Evolutionary conservation across 2,329 filamentous ascomycete species (phyloP), one percentile per base, ranked within the genome.

Genomic region (Didymella exigua): DNA sequence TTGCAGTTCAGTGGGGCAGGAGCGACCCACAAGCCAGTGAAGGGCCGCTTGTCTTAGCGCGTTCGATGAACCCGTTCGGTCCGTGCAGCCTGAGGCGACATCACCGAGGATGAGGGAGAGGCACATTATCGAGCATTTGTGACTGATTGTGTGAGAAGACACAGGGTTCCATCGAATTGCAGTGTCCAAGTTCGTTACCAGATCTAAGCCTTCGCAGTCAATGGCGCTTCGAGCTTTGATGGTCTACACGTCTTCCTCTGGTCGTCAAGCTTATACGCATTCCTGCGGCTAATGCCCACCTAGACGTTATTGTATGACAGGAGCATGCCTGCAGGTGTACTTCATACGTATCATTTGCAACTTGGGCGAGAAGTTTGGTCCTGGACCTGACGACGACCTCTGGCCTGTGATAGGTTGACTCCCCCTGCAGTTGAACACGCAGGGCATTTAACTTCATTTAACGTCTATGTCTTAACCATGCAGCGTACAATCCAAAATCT

Each of bases 1-100:
- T 37, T 53, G 43, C 55, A 49, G 56, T 46, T 57, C 59, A 41
- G 63, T 59, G 65, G 65, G 59, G 61, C 60, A 36, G 33, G 33
- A 16, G 33, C 33, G 33, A 34, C 31, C 31, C 31, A 34, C 31
- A 34, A 13, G 31, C 31, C 31, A 34, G 58, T 47, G 37, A 48
- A 52, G 49, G 56, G 46, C 55, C 45, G 42, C 58, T 41, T 45
- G 49, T 43, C 58, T 58, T 58, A 57, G 60, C 53, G 56, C 23
- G 36, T 40, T 31, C 9, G 24, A 36, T 33, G 48, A 31, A 49
- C 55, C 44, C 43, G 37, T 54, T 52, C 45, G 49, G 43, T 37
- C 46, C 46, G 50, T 19, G 9, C 40, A 60, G 48, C 62, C 62
- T 65, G 57, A 60, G 50, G 46, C 53, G 42, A 55, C 36, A 47